Percentiles rank a stretch among this genome's conserved stretches.
These are phyloP conservation scores for Casuarina equisetifolia DNA, from an alignment of 306 rosid species.

Conservation along the genomic window DNA sequence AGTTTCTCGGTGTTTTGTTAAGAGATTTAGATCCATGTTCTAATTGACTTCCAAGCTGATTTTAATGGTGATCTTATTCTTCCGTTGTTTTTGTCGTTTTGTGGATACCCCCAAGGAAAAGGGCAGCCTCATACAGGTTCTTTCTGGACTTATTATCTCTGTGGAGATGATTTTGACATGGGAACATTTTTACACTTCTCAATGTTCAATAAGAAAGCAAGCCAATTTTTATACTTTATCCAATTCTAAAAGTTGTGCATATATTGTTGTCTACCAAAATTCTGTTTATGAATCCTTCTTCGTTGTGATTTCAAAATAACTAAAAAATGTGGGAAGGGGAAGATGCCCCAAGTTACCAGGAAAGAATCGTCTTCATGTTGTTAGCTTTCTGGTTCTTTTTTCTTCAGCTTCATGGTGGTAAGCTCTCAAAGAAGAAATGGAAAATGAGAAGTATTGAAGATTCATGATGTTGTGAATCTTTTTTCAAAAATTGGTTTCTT, in stretches of 20 bases:
- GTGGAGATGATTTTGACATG: slow-evolving; percentile 15
- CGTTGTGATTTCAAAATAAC: slow-evolving; percentile 14
- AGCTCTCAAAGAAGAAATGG: too few relatives aligned
- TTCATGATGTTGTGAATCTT: not conserved
- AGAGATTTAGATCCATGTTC: too few relatives aligned
- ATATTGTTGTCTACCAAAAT: not conserved
- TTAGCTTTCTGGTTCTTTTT: not conserved
- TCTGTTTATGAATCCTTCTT: slow-evolving; percentile 18
- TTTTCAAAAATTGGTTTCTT: not conserved
- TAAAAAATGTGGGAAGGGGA: not conserved
- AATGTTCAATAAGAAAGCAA: slow-evolving; percentile 2
- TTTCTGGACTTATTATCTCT: slow-evolving; percentile 32
- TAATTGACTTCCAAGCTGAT: not conserved
- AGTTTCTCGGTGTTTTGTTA: not conserved
- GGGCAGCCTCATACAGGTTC: slow-evolving; percentile 97
- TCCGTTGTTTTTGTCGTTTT: slow-evolving; percentile 33
- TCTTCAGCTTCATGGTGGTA: too few relatives aligned
- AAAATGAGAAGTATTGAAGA: not conserved
- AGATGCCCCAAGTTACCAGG: not conserved
- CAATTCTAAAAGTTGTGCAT: not conserved
- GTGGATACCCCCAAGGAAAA: slow-evolving; percentile 98
- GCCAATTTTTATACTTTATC: slow-evolving; percentile 1
- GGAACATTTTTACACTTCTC: slow-evolving; percentile 15
- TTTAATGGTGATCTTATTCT: not conserved
- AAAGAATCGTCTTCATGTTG: not conserved